Base-by-base conservation (phyloP, 2,329 filamentous ascomycete species). In the Colletotrichum destructivum region DNA sequence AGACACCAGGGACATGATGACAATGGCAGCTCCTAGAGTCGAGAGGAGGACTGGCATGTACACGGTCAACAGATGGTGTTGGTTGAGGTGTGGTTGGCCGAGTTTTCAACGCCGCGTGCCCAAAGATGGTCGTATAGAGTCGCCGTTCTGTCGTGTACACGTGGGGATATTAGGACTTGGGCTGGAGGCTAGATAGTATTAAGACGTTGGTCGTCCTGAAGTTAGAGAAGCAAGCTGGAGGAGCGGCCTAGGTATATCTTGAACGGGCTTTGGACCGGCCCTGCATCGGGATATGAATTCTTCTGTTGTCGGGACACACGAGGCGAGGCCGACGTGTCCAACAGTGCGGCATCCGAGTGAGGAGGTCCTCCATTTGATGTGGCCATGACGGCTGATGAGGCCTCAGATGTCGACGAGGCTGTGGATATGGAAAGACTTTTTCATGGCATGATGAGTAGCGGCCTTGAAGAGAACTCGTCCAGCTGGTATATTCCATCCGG, bases 1-100 rank as follows among this genome's bases (percentile, higher is more conserved):
- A 23, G 83, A 82, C 0, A 87, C 81, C 0, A 88, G 77, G 6
- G 85, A 83, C 0, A 85, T 87, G 77, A 82, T 84, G 23, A 88
- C 83, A 31, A 87, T 87, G 7, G 85, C 85, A 8, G 81, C 86
- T 71, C 88, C 85, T 2, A 86, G 77, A 1, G 81, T 83, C 0
- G 85, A 83, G 2, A 88, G 78, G 56, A 88, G 81, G 5, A 86
- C 76, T 16, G 54, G 18, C 4, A 57, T 44, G 40, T 46, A 35
- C 44, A 69, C 4, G 11, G 61, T 66, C 8, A 4, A 56, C 11
- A 7, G 40, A 31, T 6, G 23, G 38, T 11, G 13, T 69, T 23
- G 60, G 23, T 11, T n/a, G 23, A 11, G 31, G 31, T 6, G 13
- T 1, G 15, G 3, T 6, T n/a, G 31, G 21, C 16, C 9, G 44